phyloP scores from a whole-genome alignment of 108 stramenopile genomes.

The Conticribra weissflogii region DNA sequence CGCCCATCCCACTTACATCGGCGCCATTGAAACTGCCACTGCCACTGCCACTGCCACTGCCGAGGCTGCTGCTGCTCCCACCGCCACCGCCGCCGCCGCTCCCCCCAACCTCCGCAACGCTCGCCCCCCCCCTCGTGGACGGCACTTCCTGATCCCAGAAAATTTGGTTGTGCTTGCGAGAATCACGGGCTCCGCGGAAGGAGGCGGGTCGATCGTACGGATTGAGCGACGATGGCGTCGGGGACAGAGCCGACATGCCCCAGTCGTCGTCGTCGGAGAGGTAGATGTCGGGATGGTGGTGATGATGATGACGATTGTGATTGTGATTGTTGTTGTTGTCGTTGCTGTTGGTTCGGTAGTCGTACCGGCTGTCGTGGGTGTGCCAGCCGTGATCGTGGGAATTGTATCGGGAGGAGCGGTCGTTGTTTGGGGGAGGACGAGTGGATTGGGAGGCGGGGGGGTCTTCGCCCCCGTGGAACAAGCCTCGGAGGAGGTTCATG shows the following conservation, averaged over 20 bases:
- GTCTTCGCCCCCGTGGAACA: background rate
- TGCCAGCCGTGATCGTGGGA: background rate
- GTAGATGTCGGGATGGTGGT: slow-evolving; percentile 1
- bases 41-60: too few species aligned
- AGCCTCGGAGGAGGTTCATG: background rate
- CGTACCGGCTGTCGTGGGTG: too few species aligned
- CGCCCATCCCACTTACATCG: too few species aligned
- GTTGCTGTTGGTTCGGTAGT: background rate
- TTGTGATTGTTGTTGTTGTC: background rate
- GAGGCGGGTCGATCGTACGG: background rate
- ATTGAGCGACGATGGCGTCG: background rate
- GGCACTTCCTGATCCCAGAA: background rate
- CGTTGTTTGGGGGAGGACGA: background rate
- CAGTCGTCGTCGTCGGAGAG: slow-evolving; percentile 14
- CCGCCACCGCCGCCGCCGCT: background rate
- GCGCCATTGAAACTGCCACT: too few species aligned
- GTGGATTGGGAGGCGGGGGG: background rate
- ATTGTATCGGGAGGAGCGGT: background rate
- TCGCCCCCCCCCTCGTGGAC: background rate
- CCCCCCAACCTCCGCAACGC: background rate
- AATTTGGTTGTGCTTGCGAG: background rate
- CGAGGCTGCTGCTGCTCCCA: too few species aligned
- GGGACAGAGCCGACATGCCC: slow-evolving; percentile 14
- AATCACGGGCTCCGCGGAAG: background rate
- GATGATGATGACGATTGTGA: background rate